Conservation (phyloP, 1,139 yeast species). For the Suhomyces ambrosiae region DNA sequence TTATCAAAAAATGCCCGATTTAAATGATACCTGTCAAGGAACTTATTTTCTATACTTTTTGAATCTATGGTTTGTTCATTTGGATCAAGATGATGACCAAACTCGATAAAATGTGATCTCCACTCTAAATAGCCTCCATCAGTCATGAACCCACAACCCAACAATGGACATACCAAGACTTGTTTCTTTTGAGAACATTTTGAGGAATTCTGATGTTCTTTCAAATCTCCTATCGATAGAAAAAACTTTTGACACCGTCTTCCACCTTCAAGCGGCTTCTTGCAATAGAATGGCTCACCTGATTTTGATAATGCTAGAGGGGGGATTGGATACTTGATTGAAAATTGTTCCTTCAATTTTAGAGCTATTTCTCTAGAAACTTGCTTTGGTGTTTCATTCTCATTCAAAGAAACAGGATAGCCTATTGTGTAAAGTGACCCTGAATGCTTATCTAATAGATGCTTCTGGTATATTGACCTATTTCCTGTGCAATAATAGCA, state of each 20-base stretch:
- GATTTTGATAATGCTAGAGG: constrained; percentile 26
- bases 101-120: constrained; percentile 32
- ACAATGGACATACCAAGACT: constrained; percentile 40
- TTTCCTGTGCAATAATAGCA: constrained; percentile 40
- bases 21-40: constrained; percentile 7
- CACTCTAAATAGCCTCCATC: constrained; percentile 40
- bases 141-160: constrained; percentile 47
- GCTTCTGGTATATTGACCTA: constrained; percentile 31
- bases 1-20: constrained; percentile 1
- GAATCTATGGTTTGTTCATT: neutral
- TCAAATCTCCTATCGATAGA: constrained; percentile 20
- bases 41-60: neutral
- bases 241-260: constrained; percentile 24
- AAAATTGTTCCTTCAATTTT: constrained; percentile 28
- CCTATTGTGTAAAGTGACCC: constrained; percentile 30
- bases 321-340: constrained; percentile 29
- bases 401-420: constrained; percentile 30
- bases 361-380: constrained; percentile 16
- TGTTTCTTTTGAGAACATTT: constrained; percentile 32
- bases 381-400: constrained; percentile 6
- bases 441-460: constrained; percentile 32
- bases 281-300: constrained; percentile 20
- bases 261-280: constrained; percentile 4
- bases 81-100: constrained; percentile 23
- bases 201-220: constrained; percentile 26